phyloP scores from a whole-genome alignment of 768 basidiomycete genomes.

The Infundibulicybe gibba region DNA sequence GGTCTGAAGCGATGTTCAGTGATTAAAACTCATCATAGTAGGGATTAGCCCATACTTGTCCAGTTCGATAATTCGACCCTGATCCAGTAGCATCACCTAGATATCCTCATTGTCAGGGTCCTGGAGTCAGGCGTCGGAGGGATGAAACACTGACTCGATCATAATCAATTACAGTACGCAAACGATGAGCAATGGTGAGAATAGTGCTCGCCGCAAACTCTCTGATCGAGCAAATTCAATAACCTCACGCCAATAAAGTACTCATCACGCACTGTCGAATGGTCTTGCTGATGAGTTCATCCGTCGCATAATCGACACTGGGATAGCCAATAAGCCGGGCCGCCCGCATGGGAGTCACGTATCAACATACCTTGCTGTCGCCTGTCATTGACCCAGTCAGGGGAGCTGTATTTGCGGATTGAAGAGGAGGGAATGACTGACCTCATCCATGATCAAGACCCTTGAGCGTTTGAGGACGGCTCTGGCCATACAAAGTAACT shows the following conservation, averaged over 20 bases:
- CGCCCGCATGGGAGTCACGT: background rate
- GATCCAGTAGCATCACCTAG: slow-evolving; percentile 80
- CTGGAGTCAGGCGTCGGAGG: background rate
- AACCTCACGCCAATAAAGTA: background rate
- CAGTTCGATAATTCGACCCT: slow-evolving; percentile 77
- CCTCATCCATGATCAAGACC: slow-evolving; percentile 84
- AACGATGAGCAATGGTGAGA: slow-evolving; percentile 77
- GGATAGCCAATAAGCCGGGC: background rate
- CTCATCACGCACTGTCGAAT: slow-evolving; percentile 63
- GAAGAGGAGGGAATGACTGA: slow-evolving; percentile 19
- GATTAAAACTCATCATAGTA: background rate
- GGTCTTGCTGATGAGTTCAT: slow-evolving; percentile 81
- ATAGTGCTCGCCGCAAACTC: slow-evolving; percentile 82
- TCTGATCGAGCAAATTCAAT: slow-evolving; percentile 25
- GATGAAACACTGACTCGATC: slow-evolving; percentile 54
- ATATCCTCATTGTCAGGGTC: background rate
- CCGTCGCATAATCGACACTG: slow-evolving; percentile 86
- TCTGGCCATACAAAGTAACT: slow-evolving; percentile 83
- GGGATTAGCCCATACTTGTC: slow-evolving; percentile 36
- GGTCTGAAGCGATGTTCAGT: slow-evolving; percentile 35
- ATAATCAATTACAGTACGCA: slow-evolving; percentile 81
- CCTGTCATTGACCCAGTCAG: slow-evolving; percentile 32
- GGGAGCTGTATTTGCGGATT: background rate
- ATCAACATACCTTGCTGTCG: slow-evolving; percentile 54
- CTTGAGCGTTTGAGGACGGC: slow-evolving; percentile 79